phyloP scores from a whole-genome alignment of 2,329 filamentous ascomycete species.

The Alternaria tenuissima region DNA sequence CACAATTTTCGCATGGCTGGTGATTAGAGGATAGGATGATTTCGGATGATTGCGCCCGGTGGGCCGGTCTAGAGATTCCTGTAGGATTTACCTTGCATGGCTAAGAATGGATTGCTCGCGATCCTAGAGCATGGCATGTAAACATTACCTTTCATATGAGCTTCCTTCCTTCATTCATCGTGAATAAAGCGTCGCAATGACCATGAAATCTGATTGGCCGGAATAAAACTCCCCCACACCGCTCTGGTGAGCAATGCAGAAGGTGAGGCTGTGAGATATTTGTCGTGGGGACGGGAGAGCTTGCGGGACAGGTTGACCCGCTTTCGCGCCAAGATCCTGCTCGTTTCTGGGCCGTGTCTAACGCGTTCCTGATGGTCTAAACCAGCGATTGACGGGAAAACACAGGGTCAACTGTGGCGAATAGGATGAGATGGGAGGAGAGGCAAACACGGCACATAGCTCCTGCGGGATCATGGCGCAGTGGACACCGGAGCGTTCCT shows the following conservation, averaged over 20 bases:
- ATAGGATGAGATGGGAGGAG: not conserved
- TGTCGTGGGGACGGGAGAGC: not conserved
- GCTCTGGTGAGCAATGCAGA: not conserved
- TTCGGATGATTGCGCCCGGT: not conserved
- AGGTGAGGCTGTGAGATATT: not conserved
- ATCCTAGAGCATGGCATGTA: no score
- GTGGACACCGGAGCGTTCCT: no score
- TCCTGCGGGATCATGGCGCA: no score
- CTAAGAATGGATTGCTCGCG: not conserved
- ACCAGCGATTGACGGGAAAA: slow-evolving; percentile 1
- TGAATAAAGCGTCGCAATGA: no score
- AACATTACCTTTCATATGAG: no score
- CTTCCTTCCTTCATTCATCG: no score
- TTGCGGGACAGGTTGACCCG: not conserved
- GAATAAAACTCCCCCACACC: no score
- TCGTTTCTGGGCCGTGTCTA: not conserved
- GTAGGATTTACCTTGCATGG: not conserved
- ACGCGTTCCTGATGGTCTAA: not conserved
- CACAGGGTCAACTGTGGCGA: not conserved
- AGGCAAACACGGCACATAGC: not conserved
- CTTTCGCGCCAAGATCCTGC: not conserved
- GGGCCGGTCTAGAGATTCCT: not conserved
- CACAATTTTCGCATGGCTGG: not conserved
- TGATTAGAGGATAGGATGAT: not conserved
- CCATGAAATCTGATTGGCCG: no score